Percentiles rank a stretch among this genome's conserved stretches.
These are phyloP conservation scores for Sphaerulina populicola DNA, from an alignment of 2,329 filamentous ascomycete genomes.

Conservation along the genomic window DNA sequence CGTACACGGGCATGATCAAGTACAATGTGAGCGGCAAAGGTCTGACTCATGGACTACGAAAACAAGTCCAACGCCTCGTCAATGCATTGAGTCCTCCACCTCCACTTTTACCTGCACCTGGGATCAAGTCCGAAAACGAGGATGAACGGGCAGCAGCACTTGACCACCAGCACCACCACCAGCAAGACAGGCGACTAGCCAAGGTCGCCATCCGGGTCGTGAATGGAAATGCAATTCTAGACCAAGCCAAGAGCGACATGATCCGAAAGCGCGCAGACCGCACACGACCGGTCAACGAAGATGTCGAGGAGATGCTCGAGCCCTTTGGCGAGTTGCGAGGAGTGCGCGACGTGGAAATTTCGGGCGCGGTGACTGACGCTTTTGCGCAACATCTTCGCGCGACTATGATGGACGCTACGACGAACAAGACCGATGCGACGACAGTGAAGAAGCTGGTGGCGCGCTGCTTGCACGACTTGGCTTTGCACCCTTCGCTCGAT, in stretches of 20 bases:
- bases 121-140: conserved; percentile 9
- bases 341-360: conserved; percentile 33
- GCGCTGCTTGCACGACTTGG: conserved; percentile 11
- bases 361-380: conserved; percentile 35
- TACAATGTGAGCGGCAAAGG: conserved; percentile 43
- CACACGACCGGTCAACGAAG: conserved; percentile 27
- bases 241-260: conserved; percentile 27
- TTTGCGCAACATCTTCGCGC: conserved; percentile 32
- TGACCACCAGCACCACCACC: too few species aligned
- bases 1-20: conserved; percentile 46
- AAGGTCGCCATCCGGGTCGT: conserved; percentile 25
- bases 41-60: conserved; percentile 36
- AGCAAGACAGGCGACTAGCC: conserved; percentile 14
- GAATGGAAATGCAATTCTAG: conserved; percentile 29
- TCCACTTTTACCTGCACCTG: background rate
- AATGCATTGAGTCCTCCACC: conserved; percentile 28
- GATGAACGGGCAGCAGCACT: conserved; percentile 2
- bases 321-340: conserved; percentile 35
- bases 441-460: background rate
- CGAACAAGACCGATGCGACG: background rate
- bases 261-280: conserved; percentile 25
- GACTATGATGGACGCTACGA: conserved; percentile 27
- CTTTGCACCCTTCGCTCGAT: conserved; percentile 5
- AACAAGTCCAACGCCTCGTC: conserved; percentile 37
- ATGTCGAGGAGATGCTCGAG: conserved; percentile 38